Percentiles rank a stretch among this genome's conserved stretches.
Evolutionary conservation across 192 early-diverging fungal genomes (phyloP).

Genomic region (Coemansia sp.): DNA sequence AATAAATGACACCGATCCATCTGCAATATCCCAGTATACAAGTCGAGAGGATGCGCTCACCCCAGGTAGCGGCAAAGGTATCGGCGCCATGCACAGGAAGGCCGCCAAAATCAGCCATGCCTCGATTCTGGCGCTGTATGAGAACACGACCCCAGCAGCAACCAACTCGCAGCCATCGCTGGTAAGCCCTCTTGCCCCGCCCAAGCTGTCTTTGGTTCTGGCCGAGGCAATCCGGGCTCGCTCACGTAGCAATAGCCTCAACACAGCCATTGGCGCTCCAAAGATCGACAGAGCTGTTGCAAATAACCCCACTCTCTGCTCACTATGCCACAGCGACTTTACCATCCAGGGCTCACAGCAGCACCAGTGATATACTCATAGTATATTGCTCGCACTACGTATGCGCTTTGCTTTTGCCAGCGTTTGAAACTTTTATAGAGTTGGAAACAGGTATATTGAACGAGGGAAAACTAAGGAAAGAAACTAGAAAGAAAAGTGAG

Average conservation of each 20-base stretch:
- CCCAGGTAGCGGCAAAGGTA: neutral
- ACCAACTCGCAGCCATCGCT: slow-evolving; percentile 25
- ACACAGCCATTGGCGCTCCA: neutral
- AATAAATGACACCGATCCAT: neutral
- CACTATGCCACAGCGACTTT: slow-evolving; percentile 50
- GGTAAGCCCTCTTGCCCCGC: slow-evolving; percentile 40
- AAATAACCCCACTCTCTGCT: slow-evolving; percentile 38
- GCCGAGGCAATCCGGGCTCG: slow-evolving; percentile 39
- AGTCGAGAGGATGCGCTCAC: neutral
- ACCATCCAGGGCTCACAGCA: slow-evolving; percentile 32
- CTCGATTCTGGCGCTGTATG: slow-evolving; percentile 36
- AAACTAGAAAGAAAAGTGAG: too few species aligned
- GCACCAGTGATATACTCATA: slow-evolving; percentile 48
- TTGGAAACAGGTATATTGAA: too few species aligned
- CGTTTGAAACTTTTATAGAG: too few species aligned
- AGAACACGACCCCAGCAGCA: slow-evolving; percentile 6
- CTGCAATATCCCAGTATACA: neutral
- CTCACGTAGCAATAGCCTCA: slow-evolving; percentile 7
- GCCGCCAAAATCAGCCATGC: slow-evolving; percentile 15
- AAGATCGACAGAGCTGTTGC: neutral
- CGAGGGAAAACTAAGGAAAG: too few species aligned
- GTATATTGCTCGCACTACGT: too few species aligned
- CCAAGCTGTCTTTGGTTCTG: slow-evolving; percentile 40
- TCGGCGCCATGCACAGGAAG: neutral
- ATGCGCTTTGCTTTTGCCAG: too few species aligned